Base-by-base conservation (phyloP, 805 yeast species). In the Gaillardinia entomophila region DNA sequence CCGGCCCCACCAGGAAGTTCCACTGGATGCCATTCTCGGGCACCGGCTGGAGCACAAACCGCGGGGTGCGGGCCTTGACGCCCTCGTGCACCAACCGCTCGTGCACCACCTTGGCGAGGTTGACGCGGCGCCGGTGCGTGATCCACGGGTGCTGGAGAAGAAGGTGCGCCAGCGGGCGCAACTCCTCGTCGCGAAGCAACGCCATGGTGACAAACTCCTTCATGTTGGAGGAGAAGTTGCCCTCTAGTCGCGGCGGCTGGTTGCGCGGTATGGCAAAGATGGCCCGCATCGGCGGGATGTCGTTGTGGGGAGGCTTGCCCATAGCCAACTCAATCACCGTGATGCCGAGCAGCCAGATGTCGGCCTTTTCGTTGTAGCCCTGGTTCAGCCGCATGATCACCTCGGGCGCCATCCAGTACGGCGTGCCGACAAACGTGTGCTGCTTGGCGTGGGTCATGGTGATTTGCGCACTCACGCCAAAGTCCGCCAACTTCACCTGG, bases 391-490 rank as follows among this genome's bases (percentile, higher is more conserved):
- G 53, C 4, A 66, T 54, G 27, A 92, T 82, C n/a, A 90, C 83
- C 54, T 92, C 98, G 0, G 98, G 98, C 0, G 98, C 98, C 97
- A 90, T 89, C 97, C 97, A 89, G 57, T 77, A 86, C 11, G 97
- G 96, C 0, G 97, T 88, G 1, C 97, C 97, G 32, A 88, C 96
- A 67, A 89, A 81, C 0, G 96, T 85, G 34, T 74, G 75, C 41
- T 80, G 73, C 38, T 68, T 68, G 15, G 64, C 56, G 32, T 55
- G 57, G 1, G 82, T 70, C 28, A 66, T 58, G 14, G 80, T 72
- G 17, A 89, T 66, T 54, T 87, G 92, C 0, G 92, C 92, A 46
- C 90, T 77, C 3, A 89, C 96, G 1, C 97, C 97, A 64, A 89
- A 89, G 60, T 90, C 97, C 0, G 88, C 96, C 20, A 89, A 60